Evolutionary conservation across 177 flowering plant species (phyloP).

Genomic region (Vitis hybrid): DNA sequence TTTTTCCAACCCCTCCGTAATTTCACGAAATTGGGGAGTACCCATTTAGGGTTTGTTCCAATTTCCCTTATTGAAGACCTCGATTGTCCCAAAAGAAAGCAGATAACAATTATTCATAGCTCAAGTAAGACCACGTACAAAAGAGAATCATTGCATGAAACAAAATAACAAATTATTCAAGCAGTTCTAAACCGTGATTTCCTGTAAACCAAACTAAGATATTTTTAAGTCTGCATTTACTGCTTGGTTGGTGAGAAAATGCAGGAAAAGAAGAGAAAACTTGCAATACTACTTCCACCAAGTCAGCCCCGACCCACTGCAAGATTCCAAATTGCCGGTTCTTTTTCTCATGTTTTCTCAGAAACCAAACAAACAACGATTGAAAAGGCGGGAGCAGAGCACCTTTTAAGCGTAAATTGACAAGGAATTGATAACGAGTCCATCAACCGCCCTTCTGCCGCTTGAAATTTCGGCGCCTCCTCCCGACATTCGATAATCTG

Average conservation of each 20-base stretch:
- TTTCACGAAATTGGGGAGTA: constrained; percentile 23
- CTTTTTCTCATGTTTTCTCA: not conserved
- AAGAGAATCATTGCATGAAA: not conserved
- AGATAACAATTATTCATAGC: not conserved
- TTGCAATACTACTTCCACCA: not conserved
- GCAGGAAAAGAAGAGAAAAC: not conserved
- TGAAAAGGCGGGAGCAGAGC: not conserved
- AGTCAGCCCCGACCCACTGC: not conserved
- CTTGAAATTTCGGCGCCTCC: too few relatives aligned
- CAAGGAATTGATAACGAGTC: too few relatives aligned
- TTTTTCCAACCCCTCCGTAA: constrained; percentile 21
- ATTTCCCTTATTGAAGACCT: constrained; percentile 22
- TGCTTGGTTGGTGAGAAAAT: constrained; percentile 6
- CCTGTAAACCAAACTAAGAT: not conserved
- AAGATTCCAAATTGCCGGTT: not conserved
- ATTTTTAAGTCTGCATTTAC: not conserved
- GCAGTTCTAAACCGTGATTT: not conserved
- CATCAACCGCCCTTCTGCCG: too few relatives aligned
- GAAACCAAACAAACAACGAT: not conserved
- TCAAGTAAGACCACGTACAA: not conserved
- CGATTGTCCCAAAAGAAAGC: not conserved
- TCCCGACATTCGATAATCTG: too few relatives aligned
- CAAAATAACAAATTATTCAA: not conserved
- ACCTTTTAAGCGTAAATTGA: too few relatives aligned
- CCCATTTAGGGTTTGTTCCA: constrained; percentile 25